Evolutionary conservation across 2,329 filamentous ascomycete genomes (phyloP), one percentile per base, ranked within the genome.

Genomic region (Ceratocystis variospora): DNA sequence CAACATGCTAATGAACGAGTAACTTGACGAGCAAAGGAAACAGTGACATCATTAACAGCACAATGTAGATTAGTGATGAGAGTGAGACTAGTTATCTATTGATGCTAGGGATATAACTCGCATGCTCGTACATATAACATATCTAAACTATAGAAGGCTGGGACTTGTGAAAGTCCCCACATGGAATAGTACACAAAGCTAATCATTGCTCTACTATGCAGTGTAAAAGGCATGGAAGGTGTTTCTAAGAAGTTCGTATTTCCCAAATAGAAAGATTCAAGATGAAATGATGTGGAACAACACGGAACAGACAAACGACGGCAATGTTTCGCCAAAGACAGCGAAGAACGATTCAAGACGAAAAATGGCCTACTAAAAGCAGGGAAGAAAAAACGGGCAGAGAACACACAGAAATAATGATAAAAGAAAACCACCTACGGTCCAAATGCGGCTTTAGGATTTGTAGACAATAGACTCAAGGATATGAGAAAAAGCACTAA

Each of bases 231-330:
- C 50, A 31, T 33, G n/a, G 44, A 22, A 10, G 28, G 33, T 63
- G 61, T 63, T 48, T 63, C 46, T 31, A 33, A 63, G 25, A 63
- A 48, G 44, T 19, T 48, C 61, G 61, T 63, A 48, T 63, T 63
- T 48, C 19, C 37, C 17, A 31, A 50, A 19, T 50, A 55, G 61
- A 57, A 62, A 45, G 31, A 66, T 28, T 44, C 61, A 66, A 55
- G 28, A 59, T 41, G 50, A 62, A 37, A 62, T 37, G 8, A 25
- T 19, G 37, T 8, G 45, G 28, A 41, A 46, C 46, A 41, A 55
- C 10, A 61, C 5, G 48, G 48, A 53, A 25, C 37, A 57, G 17
- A 28, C 28, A 46, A 66, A 62, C 31, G 17, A 15, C 44, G 44
- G 57, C 17, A 19, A n/a, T 59, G 55, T 59, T 59, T 59, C 55